Evolutionary conservation across 805 yeast species (phyloP).

Genomic region (Cyberlindnera japonica): DNA sequence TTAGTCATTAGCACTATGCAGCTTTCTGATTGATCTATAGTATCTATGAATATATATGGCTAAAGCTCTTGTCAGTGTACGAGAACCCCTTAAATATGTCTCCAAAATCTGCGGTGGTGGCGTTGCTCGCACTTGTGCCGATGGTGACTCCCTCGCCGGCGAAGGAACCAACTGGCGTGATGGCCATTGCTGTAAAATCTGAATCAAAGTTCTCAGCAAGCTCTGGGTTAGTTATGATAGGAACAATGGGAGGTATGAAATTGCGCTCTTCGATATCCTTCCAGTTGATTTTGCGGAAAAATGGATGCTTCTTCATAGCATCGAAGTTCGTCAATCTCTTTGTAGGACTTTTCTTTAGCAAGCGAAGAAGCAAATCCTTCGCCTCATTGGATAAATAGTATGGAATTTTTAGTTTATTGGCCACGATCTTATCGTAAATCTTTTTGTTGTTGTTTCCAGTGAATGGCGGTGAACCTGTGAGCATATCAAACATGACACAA

Average conservation of each 20-base stretch:
- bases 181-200: constrained; percentile 70
- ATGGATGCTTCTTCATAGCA: constrained; percentile 59
- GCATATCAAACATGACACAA: constrained; percentile 71
- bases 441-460: constrained; percentile 77
- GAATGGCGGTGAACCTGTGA: constrained; percentile 86
- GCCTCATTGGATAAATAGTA: constrained; percentile 76
- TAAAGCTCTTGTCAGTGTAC: constrained; percentile 32
- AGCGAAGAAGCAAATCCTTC: constrained; percentile 63
- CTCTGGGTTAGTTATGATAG: constrained; percentile 74
- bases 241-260: constrained; percentile 73
- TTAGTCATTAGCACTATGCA: constrained; percentile 2
- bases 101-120: constrained; percentile 3
- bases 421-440: constrained; percentile 69
- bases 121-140: neutral
- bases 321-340: constrained; percentile 62
- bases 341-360: constrained; percentile 64
- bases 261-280: constrained; percentile 41
- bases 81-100: constrained; percentile 43
- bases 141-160: constrained; percentile 14
- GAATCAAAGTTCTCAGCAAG: constrained; percentile 81
- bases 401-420: constrained; percentile 67
- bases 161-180: constrained; percentile 30
- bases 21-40: neutral
- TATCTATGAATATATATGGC: constrained; percentile 21
- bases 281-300: constrained; percentile 80